These are phyloP conservation scores for Calonectria pteridis DNA, from an alignment of 2,329 filamentous ascomycete genomes.

Conservation along the genomic window DNA sequence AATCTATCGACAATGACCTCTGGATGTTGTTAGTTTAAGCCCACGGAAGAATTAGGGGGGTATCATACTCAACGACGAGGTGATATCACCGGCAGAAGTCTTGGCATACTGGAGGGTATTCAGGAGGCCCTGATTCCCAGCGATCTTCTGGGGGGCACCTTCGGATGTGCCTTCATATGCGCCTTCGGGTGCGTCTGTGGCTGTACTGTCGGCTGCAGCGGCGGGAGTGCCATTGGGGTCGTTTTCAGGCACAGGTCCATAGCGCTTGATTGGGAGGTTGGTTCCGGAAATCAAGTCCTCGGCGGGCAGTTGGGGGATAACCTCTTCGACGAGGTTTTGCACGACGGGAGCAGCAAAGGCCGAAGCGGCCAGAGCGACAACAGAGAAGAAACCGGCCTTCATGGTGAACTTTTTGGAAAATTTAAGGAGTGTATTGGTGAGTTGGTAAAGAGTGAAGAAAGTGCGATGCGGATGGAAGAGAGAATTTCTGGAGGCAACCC, in stretches of 20 bases:
- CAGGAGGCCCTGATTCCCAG: background rate
- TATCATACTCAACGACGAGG: background rate
- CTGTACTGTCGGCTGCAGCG: too few relatives aligned
- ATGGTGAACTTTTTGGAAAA: background rate
- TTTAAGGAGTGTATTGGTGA: background rate
- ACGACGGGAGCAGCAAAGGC: background rate
- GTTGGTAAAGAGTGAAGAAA: background rate
- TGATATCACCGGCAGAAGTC: background rate
- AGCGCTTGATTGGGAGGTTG: background rate
- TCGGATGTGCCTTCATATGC: background rate
- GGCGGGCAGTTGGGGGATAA: background rate
- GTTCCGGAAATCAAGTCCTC: background rate
- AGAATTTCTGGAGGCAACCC: background rate
- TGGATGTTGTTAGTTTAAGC: background rate
- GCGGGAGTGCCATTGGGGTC: background rate
- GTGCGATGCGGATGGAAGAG: background rate
- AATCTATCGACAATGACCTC: background rate
- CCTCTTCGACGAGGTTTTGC: background rate
- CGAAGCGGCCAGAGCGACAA: background rate
- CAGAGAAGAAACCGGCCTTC: slow-evolving; percentile 1
- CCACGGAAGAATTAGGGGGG: background rate
- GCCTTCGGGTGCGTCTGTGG: too few relatives aligned
- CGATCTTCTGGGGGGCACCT: background rate
- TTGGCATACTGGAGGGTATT: background rate
- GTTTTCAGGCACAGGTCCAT: background rate